These are phyloP conservation scores for Oryza officinalis DNA, from an alignment of 176 grass and related monocot genomes.

Conservation along the genomic window DNA sequence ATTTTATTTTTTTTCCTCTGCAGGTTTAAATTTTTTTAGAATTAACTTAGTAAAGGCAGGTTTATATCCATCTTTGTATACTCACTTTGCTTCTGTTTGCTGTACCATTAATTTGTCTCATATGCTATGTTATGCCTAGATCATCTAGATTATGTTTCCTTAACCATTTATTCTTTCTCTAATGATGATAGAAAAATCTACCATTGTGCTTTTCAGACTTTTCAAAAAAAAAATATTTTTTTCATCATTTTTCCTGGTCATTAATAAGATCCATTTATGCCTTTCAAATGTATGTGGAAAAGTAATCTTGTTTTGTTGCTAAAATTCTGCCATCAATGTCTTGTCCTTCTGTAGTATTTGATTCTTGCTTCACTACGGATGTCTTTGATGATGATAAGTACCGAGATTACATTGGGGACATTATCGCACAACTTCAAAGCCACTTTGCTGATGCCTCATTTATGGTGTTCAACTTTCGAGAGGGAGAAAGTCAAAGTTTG, in stretches of 20 bases:
- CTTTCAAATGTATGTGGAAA: conserved; percentile 21
- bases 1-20: not conserved
- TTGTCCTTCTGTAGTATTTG: conserved; percentile 64
- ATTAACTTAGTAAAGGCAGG: not conserved
- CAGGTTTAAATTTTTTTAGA: not conserved
- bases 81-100: conserved; percentile 1
- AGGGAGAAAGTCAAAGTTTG: conserved; percentile 71
- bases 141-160: not conserved
- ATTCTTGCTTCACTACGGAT: conserved; percentile 98
- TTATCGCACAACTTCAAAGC: conserved; percentile 70
- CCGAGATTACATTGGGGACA: conserved; percentile 70
- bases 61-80: conserved; percentile 12
- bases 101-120: not conserved
- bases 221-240: not conserved
- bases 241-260: not conserved
- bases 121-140: not conserved
- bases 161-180: conserved; percentile 1
- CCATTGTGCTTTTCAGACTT: not conserved
- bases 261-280: conserved; percentile 28
- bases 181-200: not conserved
- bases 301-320: conserved; percentile 15
- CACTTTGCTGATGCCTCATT: conserved; percentile 87
- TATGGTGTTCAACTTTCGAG: conserved; percentile 99
- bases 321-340: conserved; percentile 10
- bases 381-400: conserved; percentile 74